Base-by-base conservation (phyloP, 2,329 filamentous ascomycete genomes). In the Thelonectria rubi region DNA sequence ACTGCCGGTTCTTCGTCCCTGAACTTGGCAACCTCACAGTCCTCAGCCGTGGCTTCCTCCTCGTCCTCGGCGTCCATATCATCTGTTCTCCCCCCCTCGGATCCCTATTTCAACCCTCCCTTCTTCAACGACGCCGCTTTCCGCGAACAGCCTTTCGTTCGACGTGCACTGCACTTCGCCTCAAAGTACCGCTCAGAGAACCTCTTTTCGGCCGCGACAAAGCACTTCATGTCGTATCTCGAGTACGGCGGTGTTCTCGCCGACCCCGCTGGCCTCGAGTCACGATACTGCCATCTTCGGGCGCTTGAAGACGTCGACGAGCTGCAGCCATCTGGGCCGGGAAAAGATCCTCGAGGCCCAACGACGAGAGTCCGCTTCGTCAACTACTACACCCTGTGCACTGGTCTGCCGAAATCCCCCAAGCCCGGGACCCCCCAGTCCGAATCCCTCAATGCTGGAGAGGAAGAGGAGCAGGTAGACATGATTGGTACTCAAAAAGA, bases 301-400 rank as follows among this genome's bases (percentile, higher is more conserved):
- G 85, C 83, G 2, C 79, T 97, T 10, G 93, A 97, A 73, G 88
- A 91, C 71, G 80, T 88, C 5, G 85, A 91, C 58, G 87, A 90
- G 65, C 69, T 84, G 2, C 75, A 69, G 71, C 51, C 65, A 69
- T 46, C 55, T 65, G 47, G 66, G 17, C 26, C 59, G 58, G 47
- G 66, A 3, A 52, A 66, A 1, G 62, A 67, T 17, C 59, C 66
- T 2, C 39, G 53, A 12, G 61, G 60, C 2, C 61, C 78, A 3
- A 70, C 79, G 2, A 79, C 81, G 2, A 82, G 89, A 54, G 86
- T 95, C 11, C 85, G 93, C 15, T 97, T 97, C 70, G 83, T 92
- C 59, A 97, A 97, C 73, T 97, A 97, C 74, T 97, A 94, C 73
- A 97, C 93, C 1, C 85, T 91, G n/a, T 93, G 91, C 66, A 90